Conservation (phyloP, 371 early-diverging fungal species). For the Syncephalastrum contaminatum region DNA sequence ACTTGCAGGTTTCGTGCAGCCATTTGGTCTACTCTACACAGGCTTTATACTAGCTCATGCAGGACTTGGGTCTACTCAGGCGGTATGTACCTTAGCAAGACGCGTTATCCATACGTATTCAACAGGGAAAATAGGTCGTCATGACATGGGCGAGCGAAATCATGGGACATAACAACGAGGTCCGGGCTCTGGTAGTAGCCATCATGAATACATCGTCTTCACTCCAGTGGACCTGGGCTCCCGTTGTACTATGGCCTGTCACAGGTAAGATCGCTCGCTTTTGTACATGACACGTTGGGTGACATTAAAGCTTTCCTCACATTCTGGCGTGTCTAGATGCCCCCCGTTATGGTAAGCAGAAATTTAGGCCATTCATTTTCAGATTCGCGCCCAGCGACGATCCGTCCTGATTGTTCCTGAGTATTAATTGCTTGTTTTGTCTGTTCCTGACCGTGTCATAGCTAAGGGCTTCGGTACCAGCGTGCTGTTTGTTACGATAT, state of each 20-base stretch:
- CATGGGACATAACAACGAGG: constrained; percentile 24
- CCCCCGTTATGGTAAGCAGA: constrained; percentile 29
- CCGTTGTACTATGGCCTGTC: constrained; percentile 45
- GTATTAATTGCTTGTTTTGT: no score
- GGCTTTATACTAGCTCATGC: constrained; percentile 33
- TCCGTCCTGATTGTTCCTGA: no score
- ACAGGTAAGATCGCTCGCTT: no score
- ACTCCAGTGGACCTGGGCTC: constrained; percentile 28
- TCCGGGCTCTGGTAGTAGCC: constrained; percentile 39
- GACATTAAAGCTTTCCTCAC: neutral
- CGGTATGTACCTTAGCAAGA: constrained; percentile 13
- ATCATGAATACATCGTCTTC: constrained; percentile 39
- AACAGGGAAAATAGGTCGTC: constrained; percentile 21
- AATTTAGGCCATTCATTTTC: no score
- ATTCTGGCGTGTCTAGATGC: constrained; percentile 15
- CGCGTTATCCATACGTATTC: neutral
- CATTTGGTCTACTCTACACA: constrained; percentile 30
- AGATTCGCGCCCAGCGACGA: no score
- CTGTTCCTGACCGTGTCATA: no score
- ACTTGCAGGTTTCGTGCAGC: constrained; percentile 35
- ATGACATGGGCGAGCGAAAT: constrained; percentile 49
- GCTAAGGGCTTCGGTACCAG: no score
- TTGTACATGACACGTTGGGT: neutral
- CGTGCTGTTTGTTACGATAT: no score
- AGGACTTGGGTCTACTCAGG: constrained; percentile 26